These are phyloP conservation scores for Trichocomaceae sp. DNA, from an alignment of 2,329 filamentous ascomycete species.

Conservation along the genomic window DNA sequence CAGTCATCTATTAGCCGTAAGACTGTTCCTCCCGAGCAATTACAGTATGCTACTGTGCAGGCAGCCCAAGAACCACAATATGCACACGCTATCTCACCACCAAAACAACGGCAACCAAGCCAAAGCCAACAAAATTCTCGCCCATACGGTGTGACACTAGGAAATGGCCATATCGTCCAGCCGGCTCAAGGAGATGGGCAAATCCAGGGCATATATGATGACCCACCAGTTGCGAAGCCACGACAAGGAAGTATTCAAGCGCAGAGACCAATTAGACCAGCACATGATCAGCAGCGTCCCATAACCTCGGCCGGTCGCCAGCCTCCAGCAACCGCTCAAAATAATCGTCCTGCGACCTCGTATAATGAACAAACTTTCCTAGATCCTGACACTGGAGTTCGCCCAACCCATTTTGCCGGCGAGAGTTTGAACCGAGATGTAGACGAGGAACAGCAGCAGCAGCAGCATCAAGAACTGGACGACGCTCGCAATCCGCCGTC, in stretches of 20 bases:
- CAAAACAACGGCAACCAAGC: not conserved
- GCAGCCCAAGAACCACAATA: constrained; percentile 19
- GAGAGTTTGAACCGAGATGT: constrained; percentile 8
- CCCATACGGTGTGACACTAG: not conserved
- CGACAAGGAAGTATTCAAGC: constrained; percentile 7
- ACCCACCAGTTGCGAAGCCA: not conserved
- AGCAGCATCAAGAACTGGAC: constrained; percentile 9
- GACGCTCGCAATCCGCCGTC: constrained; percentile 16
- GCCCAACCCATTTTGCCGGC: constrained; percentile 9
- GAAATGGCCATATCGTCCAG: not conserved
- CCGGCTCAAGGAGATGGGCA: not conserved
- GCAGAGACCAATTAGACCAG: not conserved
- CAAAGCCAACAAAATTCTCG: not conserved
- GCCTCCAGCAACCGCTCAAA: not conserved
- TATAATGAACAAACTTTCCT: constrained; percentile 6
- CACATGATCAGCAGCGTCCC: constrained; percentile 3
- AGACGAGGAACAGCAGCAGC: constrained; percentile 12
- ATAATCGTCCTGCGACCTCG: not conserved
- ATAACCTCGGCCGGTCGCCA: constrained; percentile 2
- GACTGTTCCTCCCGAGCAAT: constrained; percentile 1
- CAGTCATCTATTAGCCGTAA: constrained; percentile 6
- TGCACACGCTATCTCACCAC: constrained; percentile 16
- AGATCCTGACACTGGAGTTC: constrained; percentile 7
- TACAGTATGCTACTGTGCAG: constrained; percentile 19
- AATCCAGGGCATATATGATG: not conserved